Conservation (phyloP, 257 asterid species). For the Solanum lycopersicoides region DNA sequence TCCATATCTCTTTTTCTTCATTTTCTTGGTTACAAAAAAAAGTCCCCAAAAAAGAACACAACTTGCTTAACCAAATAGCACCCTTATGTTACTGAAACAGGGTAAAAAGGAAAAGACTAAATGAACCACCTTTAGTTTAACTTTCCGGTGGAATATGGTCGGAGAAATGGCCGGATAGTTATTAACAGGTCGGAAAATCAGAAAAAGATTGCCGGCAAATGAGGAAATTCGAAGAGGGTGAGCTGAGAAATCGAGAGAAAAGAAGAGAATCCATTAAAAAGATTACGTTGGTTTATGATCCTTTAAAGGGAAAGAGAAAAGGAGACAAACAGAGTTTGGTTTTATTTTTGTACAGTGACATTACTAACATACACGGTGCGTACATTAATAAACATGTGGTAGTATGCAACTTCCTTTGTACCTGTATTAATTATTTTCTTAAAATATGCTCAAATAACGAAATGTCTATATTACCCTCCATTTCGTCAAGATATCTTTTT, state of each 20-base stretch:
- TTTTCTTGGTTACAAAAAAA: neutral
- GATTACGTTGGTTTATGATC: constrained; percentile 10
- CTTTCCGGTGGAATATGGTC: neutral
- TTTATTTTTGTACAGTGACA: neutral
- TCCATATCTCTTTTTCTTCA: neutral
- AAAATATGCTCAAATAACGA: neutral
- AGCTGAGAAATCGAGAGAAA: constrained; percentile 22
- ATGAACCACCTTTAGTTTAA: constrained; percentile 12
- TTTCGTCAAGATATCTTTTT: neutral
- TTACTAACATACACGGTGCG: neutral
- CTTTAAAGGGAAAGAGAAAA: constrained; percentile 28
- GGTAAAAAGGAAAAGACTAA: neutral
- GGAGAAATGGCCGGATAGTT: constrained; percentile 7
- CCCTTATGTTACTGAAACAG: neutral
- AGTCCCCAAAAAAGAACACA: neutral
- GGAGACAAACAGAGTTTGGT: constrained; percentile 18
- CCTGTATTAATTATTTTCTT: neutral
- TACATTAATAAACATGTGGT: constrained; percentile 7
- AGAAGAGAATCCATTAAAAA: constrained; percentile 25
- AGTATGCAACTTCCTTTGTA: neutral
- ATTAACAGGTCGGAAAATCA: constrained; percentile 16
- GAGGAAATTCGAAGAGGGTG: constrained; percentile 14
- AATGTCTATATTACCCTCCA: neutral
- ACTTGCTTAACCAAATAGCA: neutral
- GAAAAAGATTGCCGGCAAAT: constrained; percentile 24